phyloP scores from a whole-genome alignment of 1,284 basidiomycete species.

The Agaricales sp. region DNA sequence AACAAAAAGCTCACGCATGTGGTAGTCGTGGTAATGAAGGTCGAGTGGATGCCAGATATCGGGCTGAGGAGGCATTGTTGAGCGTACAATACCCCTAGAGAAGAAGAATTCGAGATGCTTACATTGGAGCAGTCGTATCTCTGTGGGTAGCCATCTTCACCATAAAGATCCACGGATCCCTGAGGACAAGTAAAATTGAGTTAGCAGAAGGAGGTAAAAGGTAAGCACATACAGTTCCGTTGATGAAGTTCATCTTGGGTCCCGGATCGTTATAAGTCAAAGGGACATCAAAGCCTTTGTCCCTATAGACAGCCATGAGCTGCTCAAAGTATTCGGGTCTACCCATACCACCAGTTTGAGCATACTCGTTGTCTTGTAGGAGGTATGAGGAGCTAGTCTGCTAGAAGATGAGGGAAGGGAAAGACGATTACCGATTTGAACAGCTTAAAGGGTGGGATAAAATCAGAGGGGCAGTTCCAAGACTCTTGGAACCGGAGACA shows the following conservation, averaged over 20 bases:
- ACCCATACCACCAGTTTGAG: constrained; percentile 35
- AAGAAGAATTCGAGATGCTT: not conserved
- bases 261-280: constrained; percentile 67
- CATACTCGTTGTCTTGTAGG: constrained; percentile 65
- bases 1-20: constrained; percentile 17
- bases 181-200: not conserved
- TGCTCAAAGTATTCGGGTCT: constrained; percentile 49
- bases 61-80: constrained; percentile 19
- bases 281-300: constrained; percentile 53
- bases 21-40: constrained; percentile 49
- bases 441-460: constrained; percentile 26
- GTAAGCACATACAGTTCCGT: constrained; percentile 39
- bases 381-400: too few relatives aligned
- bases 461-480: constrained; percentile 1
- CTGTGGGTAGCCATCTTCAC: constrained; percentile 60
- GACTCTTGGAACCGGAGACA: constrained; percentile 12
- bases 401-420: too few relatives aligned
- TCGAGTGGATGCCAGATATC: constrained; percentile 45
- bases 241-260: constrained; percentile 51
- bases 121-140: constrained; percentile 60
- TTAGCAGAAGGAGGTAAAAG: constrained; percentile 19
- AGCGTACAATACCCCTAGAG: too few relatives aligned
- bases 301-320: constrained; percentile 44
- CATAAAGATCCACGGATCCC: constrained; percentile 10
- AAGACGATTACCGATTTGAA: constrained; percentile 47